These are phyloP conservation scores for Neurospora sp. DNA, from an alignment of 2,329 filamentous ascomycete genomes.

Conservation along the genomic window DNA sequence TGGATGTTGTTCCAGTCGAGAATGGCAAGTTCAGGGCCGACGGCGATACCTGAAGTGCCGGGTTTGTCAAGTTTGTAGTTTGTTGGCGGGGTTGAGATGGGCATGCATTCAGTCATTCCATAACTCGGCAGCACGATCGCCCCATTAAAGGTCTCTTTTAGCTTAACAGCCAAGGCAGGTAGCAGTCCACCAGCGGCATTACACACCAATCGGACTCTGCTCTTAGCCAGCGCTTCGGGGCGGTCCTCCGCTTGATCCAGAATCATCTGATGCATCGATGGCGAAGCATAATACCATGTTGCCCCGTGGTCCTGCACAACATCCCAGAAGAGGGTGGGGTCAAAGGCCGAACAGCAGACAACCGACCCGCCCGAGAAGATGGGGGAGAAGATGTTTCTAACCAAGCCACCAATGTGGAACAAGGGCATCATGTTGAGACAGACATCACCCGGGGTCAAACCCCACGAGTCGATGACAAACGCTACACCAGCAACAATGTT, in stretches of 20 bases:
- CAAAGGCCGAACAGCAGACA: slow-evolving; percentile 44
- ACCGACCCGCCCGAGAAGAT: slow-evolving; percentile 43
- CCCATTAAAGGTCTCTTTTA: slow-evolving; percentile 37
- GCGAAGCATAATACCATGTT: slow-evolving; percentile 50
- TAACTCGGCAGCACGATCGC: slow-evolving; percentile 46
- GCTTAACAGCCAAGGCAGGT: slow-evolving; percentile 37
- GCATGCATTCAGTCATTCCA: slow-evolving; percentile 52
- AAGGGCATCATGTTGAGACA: slow-evolving; percentile 53
- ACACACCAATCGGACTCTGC: slow-evolving; percentile 41
- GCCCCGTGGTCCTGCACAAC: slow-evolving; percentile 35
- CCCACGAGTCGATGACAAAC: slow-evolving; percentile 45
- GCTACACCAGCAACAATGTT: slow-evolving; percentile 41
- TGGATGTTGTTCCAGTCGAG: slow-evolving; percentile 30
- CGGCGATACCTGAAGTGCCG: slow-evolving; percentile 42
- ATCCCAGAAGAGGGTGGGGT: slow-evolving; percentile 47
- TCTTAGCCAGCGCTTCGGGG: slow-evolving; percentile 29
- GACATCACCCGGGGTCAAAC: slow-evolving; percentile 33
- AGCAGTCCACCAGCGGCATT: slow-evolving; percentile 45
- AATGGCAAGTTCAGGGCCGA: slow-evolving; percentile 42
- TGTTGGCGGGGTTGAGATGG: slow-evolving; percentile 45
- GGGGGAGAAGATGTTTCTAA: slow-evolving; percentile 45
- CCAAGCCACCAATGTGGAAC: slow-evolving; percentile 44
- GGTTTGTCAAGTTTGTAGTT: slow-evolving; percentile 40
- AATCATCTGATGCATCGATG: slow-evolving; percentile 47
- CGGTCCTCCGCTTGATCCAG: slow-evolving; percentile 34